Base-by-base conservation (phyloP, 257 asterid genomes). In the Perilla frutescens region DNA sequence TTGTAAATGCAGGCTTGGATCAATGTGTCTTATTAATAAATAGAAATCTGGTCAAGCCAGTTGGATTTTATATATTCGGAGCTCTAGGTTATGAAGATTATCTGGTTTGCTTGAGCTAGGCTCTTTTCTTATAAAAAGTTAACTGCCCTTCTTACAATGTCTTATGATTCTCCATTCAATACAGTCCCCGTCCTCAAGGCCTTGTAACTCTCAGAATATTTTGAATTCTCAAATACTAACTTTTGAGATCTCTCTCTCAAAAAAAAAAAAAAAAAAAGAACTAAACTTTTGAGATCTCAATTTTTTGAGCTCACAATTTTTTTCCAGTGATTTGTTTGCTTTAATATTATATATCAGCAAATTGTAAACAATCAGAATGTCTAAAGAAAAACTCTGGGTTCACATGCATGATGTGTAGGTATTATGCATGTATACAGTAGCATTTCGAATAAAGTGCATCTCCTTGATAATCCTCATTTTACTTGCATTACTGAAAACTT, bases 81-180 rank as follows among this genome's bases (percentile, higher is more conserved):
- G 14, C 20, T 14, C 44, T 47, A 55, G 15, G 12, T 39, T 55
- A 15, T 65, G 14, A 43, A 9, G 43, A 55, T 66, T 11, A 37
- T 66, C 7, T 57, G 36, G 45, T 56, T 66, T 73, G 71, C 12
- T 59, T 62, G 34, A 36, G 61, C 50, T 47, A 36, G 64, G 69
- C 14, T 20, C 37, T 36, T 10, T 43, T 72, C 36, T 36, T 43
- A 44, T n/a, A 8, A 9, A 26, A 54, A 54, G 47, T 29, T 71
- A 36, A 3, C 10, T 54, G 11, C 15, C 47, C 13, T 43, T 59
- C 40, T 10, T 49, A 37, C 20, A 6, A 53, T 54, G 51, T 29
- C 64, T 50, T 29, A 26, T 20, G 77, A 72, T 39, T 65, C 20
- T 26, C 63, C 26, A 20, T 20, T 20, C 26, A 20, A 20, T 20